Percentiles rank a stretch among this genome's conserved stretches.
These are phyloP conservation scores for Yarrowia osloensis DNA, from an alignment of 805 yeast species.

Conservation along the genomic window DNA sequence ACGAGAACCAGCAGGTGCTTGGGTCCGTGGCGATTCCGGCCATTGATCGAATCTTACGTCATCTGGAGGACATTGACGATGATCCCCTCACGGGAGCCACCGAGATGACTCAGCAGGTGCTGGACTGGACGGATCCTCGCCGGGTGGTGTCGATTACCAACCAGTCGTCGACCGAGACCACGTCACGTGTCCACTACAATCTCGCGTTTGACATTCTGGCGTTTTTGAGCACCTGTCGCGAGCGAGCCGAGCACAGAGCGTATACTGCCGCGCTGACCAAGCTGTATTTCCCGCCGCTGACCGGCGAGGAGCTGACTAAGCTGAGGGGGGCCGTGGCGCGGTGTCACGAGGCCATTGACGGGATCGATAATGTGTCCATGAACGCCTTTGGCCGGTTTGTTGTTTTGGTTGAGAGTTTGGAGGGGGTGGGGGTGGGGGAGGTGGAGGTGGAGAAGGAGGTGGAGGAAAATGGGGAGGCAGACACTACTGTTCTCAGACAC, in stretches of 20 bases:
- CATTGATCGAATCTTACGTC: constrained; percentile 35
- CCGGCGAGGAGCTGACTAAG: neutral
- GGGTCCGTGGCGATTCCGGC: constrained; percentile 46
- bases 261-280: neutral
- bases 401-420: neutral
- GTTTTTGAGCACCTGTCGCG: neutral
- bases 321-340: neutral
- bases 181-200: constrained; percentile 24
- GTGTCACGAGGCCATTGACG: neutral
- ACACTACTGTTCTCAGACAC: neutral
- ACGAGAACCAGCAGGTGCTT: constrained; percentile 66
- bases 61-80: constrained; percentile 53
- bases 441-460: neutral
- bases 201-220: constrained; percentile 11
- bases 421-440: neutral
- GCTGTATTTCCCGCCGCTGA: constrained; percentile 12
- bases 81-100: constrained; percentile 48
- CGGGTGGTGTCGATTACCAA: constrained; percentile 32
- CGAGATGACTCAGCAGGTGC: constrained; percentile 65
- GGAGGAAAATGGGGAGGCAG: neutral
- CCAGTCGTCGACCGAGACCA: neutral
- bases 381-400: constrained; percentile 1
- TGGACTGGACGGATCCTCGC: constrained; percentile 82
- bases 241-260: constrained; percentile 1
- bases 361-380: neutral